Evolutionary conservation across 2,329 filamentous ascomycete species (phyloP).

Genomic region (Colletotrichum somersetense): DNA sequence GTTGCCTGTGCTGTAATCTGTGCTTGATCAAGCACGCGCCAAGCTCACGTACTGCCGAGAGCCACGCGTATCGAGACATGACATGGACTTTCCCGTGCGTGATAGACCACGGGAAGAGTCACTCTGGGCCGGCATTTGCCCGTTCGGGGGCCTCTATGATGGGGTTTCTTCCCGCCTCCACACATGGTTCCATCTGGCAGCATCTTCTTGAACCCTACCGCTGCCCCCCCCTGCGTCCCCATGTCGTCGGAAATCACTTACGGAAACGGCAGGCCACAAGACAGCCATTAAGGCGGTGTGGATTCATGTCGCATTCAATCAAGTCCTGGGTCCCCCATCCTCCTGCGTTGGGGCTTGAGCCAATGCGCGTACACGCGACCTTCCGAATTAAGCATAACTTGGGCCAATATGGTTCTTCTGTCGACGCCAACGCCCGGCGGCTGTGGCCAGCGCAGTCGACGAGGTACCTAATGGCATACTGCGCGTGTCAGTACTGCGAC

Average conservation of each 20-base stretch:
- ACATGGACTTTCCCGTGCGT: neutral
- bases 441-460: neutral
- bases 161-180: conserved; percentile 33
- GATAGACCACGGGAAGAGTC: neutral
- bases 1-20: neutral
- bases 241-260: conserved; percentile 26
- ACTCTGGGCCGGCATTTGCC: conserved; percentile 26
- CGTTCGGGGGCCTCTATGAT: conserved; percentile 3
- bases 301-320: conserved; percentile 22
- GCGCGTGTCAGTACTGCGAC: neutral
- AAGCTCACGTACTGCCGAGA: neutral
- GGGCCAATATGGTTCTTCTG: conserved; percentile 17
- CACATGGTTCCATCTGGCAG: neutral
- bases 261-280: conserved; percentile 32
- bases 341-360: neutral
- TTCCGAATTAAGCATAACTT: conserved; percentile 41
- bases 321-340: conserved; percentile 5
- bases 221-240: neutral
- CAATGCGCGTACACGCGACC: conserved; percentile 25
- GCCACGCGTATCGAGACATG: neutral
- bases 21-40: neutral
- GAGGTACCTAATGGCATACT: neutral
- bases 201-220: neutral
- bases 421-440: conserved; percentile 16
- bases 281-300: conserved; percentile 23